Evolutionary conservation across 441 rosid genomes (phyloP), one percentile per base, ranked within the genome.

Genomic region (Jatropha multifida): DNA sequence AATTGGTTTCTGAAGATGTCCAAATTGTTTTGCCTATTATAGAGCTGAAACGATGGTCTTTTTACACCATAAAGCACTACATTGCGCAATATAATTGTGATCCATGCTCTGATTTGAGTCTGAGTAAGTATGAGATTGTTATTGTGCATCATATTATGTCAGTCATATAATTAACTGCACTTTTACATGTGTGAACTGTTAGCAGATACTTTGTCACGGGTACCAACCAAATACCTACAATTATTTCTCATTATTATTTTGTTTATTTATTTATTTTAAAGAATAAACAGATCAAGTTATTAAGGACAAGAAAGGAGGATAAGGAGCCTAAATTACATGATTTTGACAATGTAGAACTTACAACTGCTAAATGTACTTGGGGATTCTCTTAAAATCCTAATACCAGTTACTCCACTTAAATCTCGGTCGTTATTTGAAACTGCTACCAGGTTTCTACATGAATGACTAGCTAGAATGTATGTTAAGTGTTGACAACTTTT

Each of bases 41-140:
- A 23, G 97, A 90, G 76, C 83, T 94, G 51, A 80, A 83, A 8
- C 82, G 97, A 77, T 94, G 97, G 97, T 91, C 99, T 56, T 94
- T 94, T 78, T 92, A 94, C 80, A 94, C 97, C 15, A 61, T 91
- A 67, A 90, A 87, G 84, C 90, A 91, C 79, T 94, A 92, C 77
- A 73, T 81, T 41, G 92, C 92, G 73, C 98, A 94, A 54, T 91
- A 92, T 77, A 85, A 85, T 65, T 90, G 94, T 77, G 90, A 91
- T 86, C 97, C 97, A 0, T 81, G 82, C 77, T 90, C 91, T 68
- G 97, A 94, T 78, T 87, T 94, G 88, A 94, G 97, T 88, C 84
- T 90, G 71, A 86, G 98, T 92, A 83, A 92, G 97, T 83, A 52
- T 63, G 42, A 70, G 3, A 49, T 3, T 27, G 44, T 8, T 42